phyloP scores from a whole-genome alignment of 495 filamentous ascomycete genomes.

The Astrothelium subdiscretum region DNA sequence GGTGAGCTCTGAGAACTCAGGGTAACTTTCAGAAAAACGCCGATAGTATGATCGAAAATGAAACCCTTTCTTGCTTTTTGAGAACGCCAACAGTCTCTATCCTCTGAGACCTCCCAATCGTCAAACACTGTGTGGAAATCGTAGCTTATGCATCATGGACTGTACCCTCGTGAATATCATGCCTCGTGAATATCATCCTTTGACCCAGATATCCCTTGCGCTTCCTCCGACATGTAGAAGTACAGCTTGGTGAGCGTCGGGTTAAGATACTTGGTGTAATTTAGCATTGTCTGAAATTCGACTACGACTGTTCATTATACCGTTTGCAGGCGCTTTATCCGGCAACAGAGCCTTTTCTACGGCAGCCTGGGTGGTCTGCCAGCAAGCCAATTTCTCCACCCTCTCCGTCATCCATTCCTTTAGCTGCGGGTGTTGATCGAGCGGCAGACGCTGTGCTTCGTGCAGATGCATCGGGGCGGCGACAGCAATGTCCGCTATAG shows the following conservation, averaged over 20 bases:
- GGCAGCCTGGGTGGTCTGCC: constrained; percentile 28
- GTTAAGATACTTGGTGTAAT: constrained; percentile 26
- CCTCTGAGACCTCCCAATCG: constrained; percentile 25
- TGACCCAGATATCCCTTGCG: too few relatives aligned
- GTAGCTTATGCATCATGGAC: constrained; percentile 20
- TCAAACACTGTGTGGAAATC: constrained; percentile 16
- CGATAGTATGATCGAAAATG: constrained; percentile 30
- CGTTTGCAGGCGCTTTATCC: constrained; percentile 7
- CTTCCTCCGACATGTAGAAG: constrained; percentile 23
- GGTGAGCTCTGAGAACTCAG: too few relatives aligned
- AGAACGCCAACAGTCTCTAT: constrained; percentile 23
- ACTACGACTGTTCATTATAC: constrained; percentile 2
- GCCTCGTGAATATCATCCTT: constrained; percentile 27
- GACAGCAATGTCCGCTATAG: constrained; percentile 29
- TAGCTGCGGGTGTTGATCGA: constrained; percentile 25
- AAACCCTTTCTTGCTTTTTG: constrained; percentile 20
- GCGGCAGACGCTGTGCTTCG: constrained; percentile 16
- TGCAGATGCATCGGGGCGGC: constrained; percentile 27
- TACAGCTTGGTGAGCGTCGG: constrained; percentile 22
- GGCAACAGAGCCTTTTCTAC: constrained; percentile 24
- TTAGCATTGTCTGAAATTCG: constrained; percentile 17
- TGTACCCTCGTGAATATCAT: constrained; percentile 20
- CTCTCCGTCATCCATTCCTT: constrained; percentile 23
- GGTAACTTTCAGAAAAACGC: too few relatives aligned
- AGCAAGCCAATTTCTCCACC: constrained; percentile 24